Base-by-base conservation (phyloP, 305 asterid genomes). In the Fraxinus xanthoxyloides region DNA sequence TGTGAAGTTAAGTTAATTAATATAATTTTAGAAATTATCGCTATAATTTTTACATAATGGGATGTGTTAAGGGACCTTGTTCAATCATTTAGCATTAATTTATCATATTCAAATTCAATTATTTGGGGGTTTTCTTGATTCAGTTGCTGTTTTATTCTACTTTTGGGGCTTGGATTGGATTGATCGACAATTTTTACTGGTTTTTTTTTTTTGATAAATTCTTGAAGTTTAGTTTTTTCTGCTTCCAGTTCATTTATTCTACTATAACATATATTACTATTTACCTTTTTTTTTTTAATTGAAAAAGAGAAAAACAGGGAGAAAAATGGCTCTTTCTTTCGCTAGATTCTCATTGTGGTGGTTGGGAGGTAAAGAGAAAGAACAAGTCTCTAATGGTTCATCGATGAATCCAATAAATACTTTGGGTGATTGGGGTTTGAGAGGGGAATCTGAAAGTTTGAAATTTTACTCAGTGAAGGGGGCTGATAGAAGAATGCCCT, bases 311-410 rank as follows among this genome's bases (percentile, higher is more conserved):
- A 35, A 35, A 24, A 40, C 15, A 7, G 3, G 13, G 70, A 61
- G 36, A 69, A 78, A 82, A 78, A 94, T 94, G 97, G 93, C 93
- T 74, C 89, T 95, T 82, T 91, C 98, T 79, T 88, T 92, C 78
- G 82, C 93, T 84, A 89, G 92, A 87, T 83, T 95, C 3, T 87
- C 98, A 28, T 92, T 94, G 97, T 86, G 89, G 84, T 90, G 90
- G 94, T 87, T 93, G 90, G 90, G 91, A 65, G 93, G 93, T 85
- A 93, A 93, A 86, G 95, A 92, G 80, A 93, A 93, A 84, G 97
- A 91, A 80, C 87, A 88, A n/a, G 88, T 88, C n/a, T 21, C 92
- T 15, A 92, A 88, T 81, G 93, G 94, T 2, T 83, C 94, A n/a
- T 74, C 86, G 5, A 13, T 87, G 48, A 93, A 88, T 77, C 84